Percentiles rank a stretch among this genome's conserved stretches.
phyloP scores from a whole-genome alignment of 2,329 filamentous ascomycete genomes.

The Paecilomyces sp. region DNA sequence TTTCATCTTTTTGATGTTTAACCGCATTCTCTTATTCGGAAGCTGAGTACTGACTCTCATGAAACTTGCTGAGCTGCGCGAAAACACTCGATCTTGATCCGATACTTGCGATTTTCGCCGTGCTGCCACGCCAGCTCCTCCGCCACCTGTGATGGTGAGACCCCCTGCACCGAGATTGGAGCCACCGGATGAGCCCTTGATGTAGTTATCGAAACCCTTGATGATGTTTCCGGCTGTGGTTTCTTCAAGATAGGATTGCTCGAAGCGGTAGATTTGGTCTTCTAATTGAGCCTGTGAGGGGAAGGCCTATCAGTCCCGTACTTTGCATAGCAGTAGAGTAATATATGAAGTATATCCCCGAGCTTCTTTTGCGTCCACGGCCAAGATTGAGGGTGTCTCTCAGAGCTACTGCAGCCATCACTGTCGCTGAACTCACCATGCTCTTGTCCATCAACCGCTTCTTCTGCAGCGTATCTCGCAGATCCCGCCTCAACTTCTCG shows the following conservation, averaged over 20 bases:
- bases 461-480: conserved; percentile 60
- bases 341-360: background rate
- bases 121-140: conserved; percentile 11
- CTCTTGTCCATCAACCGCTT: conserved; percentile 57
- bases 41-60: conserved; percentile 32
- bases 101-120: conserved; percentile 39
- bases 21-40: too few species aligned
- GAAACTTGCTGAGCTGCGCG: conserved; percentile 41
- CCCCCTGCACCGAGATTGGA: conserved; percentile 22
- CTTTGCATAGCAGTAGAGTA: background rate
- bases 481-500: conserved; percentile 61
- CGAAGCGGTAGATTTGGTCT: conserved; percentile 75
- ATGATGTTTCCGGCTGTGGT: conserved; percentile 89
- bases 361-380: background rate
- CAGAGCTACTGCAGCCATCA: background rate
- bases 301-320: background rate
- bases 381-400: background rate
- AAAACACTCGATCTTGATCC: conserved; percentile 42
- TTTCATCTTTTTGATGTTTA: background rate
- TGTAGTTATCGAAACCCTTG: conserved; percentile 95
- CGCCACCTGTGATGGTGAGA: conserved; percentile 21
- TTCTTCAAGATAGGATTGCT: conserved; percentile 83
- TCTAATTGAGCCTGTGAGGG: conserved; percentile 54
- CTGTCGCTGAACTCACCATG: conserved; percentile 39
- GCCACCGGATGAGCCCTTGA: conserved; percentile 70